Evolutionary conservation across 1,284 basidiomycete species (phyloP), one percentile per base, ranked within the genome.

Genomic region (Termitomyces sp.): DNA sequence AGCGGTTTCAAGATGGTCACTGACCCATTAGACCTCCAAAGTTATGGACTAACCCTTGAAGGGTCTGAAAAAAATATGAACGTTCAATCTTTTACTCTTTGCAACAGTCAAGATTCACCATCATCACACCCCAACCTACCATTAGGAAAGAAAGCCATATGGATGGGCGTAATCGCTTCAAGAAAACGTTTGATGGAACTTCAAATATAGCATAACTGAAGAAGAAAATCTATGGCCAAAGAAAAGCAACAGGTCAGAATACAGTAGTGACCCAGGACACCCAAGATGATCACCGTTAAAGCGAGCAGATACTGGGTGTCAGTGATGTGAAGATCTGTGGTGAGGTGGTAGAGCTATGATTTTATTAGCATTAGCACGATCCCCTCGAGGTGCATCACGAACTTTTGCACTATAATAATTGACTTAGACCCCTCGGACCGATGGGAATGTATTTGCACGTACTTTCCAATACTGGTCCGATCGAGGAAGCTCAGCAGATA

Each of bases 401-500:
- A 64, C 62, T 57, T 64, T 64, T 21, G 62, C 62, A 57, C 62
- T 64, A 33, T 12, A 38, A 38, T 38, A 9, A 41, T 10, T 39
- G 24, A 19, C 41, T 42, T 15, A 28, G 36, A 38, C 31, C 50
- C 51, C 54, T 43, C 39, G 40, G 19, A 31, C 24, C 8, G 26
- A 31, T 33, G 17, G 33, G 17, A 50, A 50, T 13, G 19, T 42
- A 30, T n/a, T n/a, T 36, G 43, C 24, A 65, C 76, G 63, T 55
- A 78, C 77, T 92, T 92, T 66, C 89, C 90, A 61, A 92, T 88
- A 62, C 86, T 89, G 40, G 88, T 86, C 54, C 90, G 80, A 70
- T 92, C 90, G 48, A 86, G 68, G 70, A 88, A 88, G 60, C 84
- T 85, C 43, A 91, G 73, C 36, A 91, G 74, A 68, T 90, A 92